These are phyloP conservation scores for Komagataella pastoris DNA, from an alignment of 805 yeast genomes.

Conservation along the genomic window DNA sequence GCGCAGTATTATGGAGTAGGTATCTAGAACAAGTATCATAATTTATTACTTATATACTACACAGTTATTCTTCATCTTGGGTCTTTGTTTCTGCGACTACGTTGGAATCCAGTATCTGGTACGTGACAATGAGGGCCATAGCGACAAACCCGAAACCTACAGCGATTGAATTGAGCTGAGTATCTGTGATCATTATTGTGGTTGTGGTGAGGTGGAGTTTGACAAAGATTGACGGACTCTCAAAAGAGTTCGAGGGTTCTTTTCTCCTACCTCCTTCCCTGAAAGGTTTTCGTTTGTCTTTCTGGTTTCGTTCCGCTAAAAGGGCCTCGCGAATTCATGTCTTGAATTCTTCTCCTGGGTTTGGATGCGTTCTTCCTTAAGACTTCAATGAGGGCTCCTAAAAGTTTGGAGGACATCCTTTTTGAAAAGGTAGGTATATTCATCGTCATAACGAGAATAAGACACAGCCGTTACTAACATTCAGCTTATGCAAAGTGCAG, in stretches of 20 bases:
- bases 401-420: constrained; percentile 5
- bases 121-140: constrained; percentile 56
- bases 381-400: not conserved
- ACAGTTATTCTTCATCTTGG: not conserved
- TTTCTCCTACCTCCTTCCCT: not conserved
- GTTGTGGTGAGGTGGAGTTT: constrained; percentile 1
- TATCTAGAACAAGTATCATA: constrained; percentile 7
- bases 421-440: constrained; percentile 3
- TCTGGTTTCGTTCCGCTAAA: not conserved
- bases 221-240: not conserved
- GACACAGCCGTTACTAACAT: constrained; percentile 2
- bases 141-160: constrained; percentile 62
- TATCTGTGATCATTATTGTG: constrained; percentile 66
- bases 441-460: not conserved
- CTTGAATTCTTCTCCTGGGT: too few relatives aligned
- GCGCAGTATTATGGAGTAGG: constrained; percentile 34
- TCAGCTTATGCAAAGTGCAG: constrained; percentile 38
- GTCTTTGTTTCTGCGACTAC: constrained; percentile 1
- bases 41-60: not conserved
- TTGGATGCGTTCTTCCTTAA: not conserved
- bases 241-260: not conserved
- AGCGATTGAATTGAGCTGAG: constrained; percentile 62
- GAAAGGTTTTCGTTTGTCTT: not conserved
- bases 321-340: not conserved
- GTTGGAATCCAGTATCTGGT: constrained; percentile 31